Conservation (phyloP, 768 basidiomycete species). For the Naganishia antarctica region DNA sequence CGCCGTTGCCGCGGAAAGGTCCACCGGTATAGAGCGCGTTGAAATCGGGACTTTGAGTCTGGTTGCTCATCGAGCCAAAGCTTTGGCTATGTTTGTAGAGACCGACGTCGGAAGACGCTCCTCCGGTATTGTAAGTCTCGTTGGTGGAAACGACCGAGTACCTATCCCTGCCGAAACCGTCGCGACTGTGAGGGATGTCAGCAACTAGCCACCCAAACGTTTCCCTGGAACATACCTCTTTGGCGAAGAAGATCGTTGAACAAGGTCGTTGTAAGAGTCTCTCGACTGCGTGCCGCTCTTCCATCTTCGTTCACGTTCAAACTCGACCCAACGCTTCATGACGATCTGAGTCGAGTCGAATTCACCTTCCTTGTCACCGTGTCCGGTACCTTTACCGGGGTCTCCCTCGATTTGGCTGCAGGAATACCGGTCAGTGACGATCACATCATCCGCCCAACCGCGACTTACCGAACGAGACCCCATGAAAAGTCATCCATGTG, state of each 20-base stretch:
- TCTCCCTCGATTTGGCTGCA: constrained; percentile 71
- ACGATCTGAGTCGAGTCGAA: constrained; percentile 95
- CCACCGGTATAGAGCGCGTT: constrained; percentile 35
- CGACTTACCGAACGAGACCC: constrained; percentile 26
- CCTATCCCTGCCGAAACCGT: constrained; percentile 51
- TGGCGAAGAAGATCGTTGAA: constrained; percentile 51
- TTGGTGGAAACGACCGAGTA: constrained; percentile 74
- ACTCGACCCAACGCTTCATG: constrained; percentile 99
- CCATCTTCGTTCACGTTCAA: constrained; percentile 92
- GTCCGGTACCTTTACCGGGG: constrained; percentile 67
- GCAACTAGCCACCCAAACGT: background rate
- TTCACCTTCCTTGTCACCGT: constrained; percentile 92
- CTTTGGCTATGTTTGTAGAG: constrained; percentile 41
- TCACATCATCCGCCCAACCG: too few species aligned
- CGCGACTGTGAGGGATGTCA: constrained; percentile 14
- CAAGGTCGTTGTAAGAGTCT: constrained; percentile 64
- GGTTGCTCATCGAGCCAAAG: constrained; percentile 40
- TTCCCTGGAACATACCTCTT: constrained; percentile 55
- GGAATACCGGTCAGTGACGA: constrained; percentile 20
- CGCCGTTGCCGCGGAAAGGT: constrained; percentile 47
- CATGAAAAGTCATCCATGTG: constrained; percentile 84
- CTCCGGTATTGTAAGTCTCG: constrained; percentile 56
- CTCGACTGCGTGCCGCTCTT: constrained; percentile 77
- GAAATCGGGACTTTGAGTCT: constrained; percentile 52
- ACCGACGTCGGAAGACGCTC: constrained; percentile 34